Evolutionary conservation across 169 alveolate species (phyloP), one percentile per base, ranked within the genome.

Genomic region (Theileria parva): DNA sequence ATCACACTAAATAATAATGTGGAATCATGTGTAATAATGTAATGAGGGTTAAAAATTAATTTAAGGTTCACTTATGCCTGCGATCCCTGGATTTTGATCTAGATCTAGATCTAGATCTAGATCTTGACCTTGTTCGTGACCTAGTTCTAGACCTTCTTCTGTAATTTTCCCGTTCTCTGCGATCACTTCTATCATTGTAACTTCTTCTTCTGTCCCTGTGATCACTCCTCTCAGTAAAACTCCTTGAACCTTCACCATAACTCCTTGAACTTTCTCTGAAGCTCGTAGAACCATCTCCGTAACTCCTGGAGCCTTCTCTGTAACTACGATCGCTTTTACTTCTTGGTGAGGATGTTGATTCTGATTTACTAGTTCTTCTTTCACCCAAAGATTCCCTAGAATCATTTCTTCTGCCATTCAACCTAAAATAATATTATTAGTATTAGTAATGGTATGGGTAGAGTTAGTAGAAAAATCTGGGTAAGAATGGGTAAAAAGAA

Each of bases 101-200:
- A 15, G 75, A 67, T 13, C 51, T 67, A 1, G 59, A 39, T 27
- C 75, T 39, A 2, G 75, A 67, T 67, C 75, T 67, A 23, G 50
- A 37, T 51, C 77, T 68, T 19, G 77, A 68, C 44, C 65, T 44
- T 8, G 60, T 17, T 44, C 77, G 30, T 9, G 77, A 68, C 39
- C 51, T 68, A 4, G 34, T 23, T 30, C 77, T 44, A 7, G 77
- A 68, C 64, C 77, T 68, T 51, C 44, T 50, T 68, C 77, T 32
- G 25, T 73, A 32, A 30, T 81, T 61, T 23, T 76, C 80, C 66
- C 79, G 65, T 9, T 76, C 83, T 27, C 84, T 13, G 69, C 68
- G 30, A 13, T 59, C 44, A n/a, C 27, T 37, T 44, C 61, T 68
- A 25, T 51, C 64, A 6, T 59, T 57, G 19, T 59, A 53, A 3